Percentiles rank a stretch among this genome's conserved stretches.
Evolutionary conservation across 2,329 filamentous ascomycete genomes (phyloP).

Genomic region (Lecanoromycetidae sp.): DNA sequence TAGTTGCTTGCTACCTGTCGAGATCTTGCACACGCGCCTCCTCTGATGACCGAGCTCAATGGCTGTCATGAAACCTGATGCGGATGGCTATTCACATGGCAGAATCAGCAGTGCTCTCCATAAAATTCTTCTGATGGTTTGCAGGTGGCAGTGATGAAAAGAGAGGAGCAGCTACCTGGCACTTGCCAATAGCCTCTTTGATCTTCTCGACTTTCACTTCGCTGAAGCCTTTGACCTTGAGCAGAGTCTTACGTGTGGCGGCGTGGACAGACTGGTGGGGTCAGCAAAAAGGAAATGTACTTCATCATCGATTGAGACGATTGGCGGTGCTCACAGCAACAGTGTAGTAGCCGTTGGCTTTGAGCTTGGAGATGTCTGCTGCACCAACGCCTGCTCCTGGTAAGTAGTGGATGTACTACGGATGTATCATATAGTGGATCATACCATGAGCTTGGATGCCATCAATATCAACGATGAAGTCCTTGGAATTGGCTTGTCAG

Average conservation of each 20-base stretch:
- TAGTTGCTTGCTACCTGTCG: slow-evolving; percentile 58
- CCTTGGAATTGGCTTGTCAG: slow-evolving; percentile 21
- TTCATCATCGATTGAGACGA: no score
- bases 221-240: slow-evolving; percentile 59
- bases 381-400: slow-evolving; percentile 44
- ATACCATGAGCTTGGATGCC: slow-evolving; percentile 51
- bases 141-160: neutral
- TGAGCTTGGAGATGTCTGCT: slow-evolving; percentile 54
- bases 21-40: slow-evolving; percentile 52
- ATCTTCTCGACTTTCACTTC: slow-evolving; percentile 60
- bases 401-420: neutral
- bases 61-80: slow-evolving; percentile 50
- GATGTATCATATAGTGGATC: neutral
- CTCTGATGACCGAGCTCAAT: slow-evolving; percentile 52
- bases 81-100: neutral
- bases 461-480: slow-evolving; percentile 56
- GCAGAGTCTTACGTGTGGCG: slow-evolving; percentile 46
- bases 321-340: slow-evolving; percentile 39
- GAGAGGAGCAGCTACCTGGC: slow-evolving; percentile 31
- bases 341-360: slow-evolving; percentile 50
- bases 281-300: neutral
- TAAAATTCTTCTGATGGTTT: neutral
- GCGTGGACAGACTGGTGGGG: slow-evolving; percentile 43
- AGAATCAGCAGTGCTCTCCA: neutral
- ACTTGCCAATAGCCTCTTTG: slow-evolving; percentile 54